Evolutionary conservation across 1,139 yeast genomes (phyloP).

Genomic region (Debaryomyces udenii): DNA sequence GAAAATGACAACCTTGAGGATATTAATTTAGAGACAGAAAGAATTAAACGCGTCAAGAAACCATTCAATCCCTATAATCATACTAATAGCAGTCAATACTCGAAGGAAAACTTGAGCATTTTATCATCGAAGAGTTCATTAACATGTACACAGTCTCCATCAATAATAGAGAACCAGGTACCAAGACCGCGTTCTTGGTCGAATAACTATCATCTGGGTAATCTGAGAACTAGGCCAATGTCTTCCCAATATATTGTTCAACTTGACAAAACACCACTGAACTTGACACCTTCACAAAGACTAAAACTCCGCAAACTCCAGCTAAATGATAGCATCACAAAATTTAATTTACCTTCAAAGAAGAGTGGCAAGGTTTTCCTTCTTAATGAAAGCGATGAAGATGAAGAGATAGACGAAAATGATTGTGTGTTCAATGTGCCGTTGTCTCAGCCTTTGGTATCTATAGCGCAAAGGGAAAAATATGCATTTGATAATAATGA

Average conservation of each 20-base stretch:
- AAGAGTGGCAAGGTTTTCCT: slow-evolving; percentile 14
- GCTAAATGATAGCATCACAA: slow-evolving; percentile 26
- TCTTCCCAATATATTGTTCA: slow-evolving; percentile 25
- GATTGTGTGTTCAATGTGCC: slow-evolving; percentile 66
- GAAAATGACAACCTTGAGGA: slow-evolving; percentile 15
- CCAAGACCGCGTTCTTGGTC: slow-evolving; percentile 22
- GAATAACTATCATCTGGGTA: slow-evolving; percentile 14
- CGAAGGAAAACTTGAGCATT: slow-evolving; percentile 1
- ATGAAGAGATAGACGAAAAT: slow-evolving; percentile 56
- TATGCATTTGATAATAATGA: slow-evolving; percentile 25
- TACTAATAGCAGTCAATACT: slow-evolving; percentile 6
- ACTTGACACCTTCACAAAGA: slow-evolving; percentile 45
- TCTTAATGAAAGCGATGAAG: slow-evolving; percentile 32
- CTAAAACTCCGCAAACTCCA: slow-evolving; percentile 37
- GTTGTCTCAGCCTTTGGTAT: slow-evolving; percentile 51
- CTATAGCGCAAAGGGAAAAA: slow-evolving; percentile 31
- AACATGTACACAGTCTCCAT: slow-evolving; percentile 14
- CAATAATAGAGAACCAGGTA: slow-evolving; percentile 22
- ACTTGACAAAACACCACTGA: slow-evolving; percentile 30
- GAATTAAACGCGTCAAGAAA: neutral
- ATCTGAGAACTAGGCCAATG: slow-evolving; percentile 11
- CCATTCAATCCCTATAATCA: slow-evolving; percentile 3
- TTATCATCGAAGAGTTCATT: slow-evolving; percentile 5
- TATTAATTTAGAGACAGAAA: slow-evolving; percentile 6
- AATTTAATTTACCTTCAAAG: slow-evolving; percentile 19